These are phyloP conservation scores for Citrus sinensis DNA, from an alignment of 345 rosid genomes.

Conservation along the genomic window DVS_A1.0 CM039162.1:1028501-1029000, in stretches of 20 bases:
- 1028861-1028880: not conserved
- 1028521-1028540: slow-evolving; percentile 2
- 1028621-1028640: not conserved
- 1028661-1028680: slow-evolving; percentile 30
- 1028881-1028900: not conserved
- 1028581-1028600: not conserved
- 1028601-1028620: not conserved
- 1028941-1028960: not conserved
- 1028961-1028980: not conserved
- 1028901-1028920: not conserved
- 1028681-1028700: slow-evolving; percentile 23
- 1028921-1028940: not conserved
- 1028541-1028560: not conserved
- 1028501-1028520: not conserved
- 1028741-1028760: not conserved
- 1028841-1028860: not conserved
- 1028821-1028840: not conserved
- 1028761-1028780: not conserved
- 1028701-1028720: slow-evolving; percentile 28
- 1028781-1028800: not conserved
- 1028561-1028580: not conserved
- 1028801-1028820: not conserved
- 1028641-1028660: slow-evolving; percentile 22
- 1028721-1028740: slow-evolving; percentile 18
- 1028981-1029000: too few relatives aligned